These are phyloP conservation scores for Helicostylum pulchrum DNA, from an alignment of 192 early-diverging fungal species.

Conservation along the genomic window DNA sequence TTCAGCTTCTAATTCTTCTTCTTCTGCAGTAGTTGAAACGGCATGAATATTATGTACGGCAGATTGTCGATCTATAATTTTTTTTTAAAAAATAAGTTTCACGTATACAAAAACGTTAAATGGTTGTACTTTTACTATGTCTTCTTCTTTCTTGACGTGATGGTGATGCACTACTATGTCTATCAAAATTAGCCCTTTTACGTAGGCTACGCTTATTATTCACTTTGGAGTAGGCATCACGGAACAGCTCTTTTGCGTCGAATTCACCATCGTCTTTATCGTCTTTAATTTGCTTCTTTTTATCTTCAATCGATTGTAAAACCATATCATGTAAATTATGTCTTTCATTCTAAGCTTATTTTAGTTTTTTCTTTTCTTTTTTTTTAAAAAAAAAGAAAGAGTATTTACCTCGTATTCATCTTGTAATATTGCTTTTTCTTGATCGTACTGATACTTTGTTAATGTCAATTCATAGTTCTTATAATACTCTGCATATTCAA, in stretches of 20 bases:
- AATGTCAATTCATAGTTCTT: slow-evolving; percentile 24
- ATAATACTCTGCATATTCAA: slow-evolving; percentile 26
- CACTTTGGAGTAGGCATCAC: slow-evolving; percentile 20
- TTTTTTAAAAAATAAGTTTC: background rate
- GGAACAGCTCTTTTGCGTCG: slow-evolving; percentile 16
- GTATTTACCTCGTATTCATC: slow-evolving; percentile 29
- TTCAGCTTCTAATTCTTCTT: slow-evolving; percentile 34
- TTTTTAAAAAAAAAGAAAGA: background rate
- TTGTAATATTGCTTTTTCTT: slow-evolving; percentile 20
- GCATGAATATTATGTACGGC: slow-evolving; percentile 31
- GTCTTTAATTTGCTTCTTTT: slow-evolving; percentile 30
- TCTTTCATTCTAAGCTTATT: slow-evolving; percentile 18
- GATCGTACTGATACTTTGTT: slow-evolving; percentile 19
- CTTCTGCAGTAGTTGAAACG: slow-evolving; percentile 21
- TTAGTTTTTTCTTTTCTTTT: background rate
- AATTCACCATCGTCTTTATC: slow-evolving; percentile 29
- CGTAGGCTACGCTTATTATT: slow-evolving; percentile 21
- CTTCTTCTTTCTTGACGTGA: slow-evolving; percentile 24
- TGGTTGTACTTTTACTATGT: slow-evolving; percentile 11
- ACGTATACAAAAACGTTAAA: background rate
- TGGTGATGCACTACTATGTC: slow-evolving; percentile 11
- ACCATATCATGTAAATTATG: slow-evolving; percentile 29
- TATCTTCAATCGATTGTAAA: slow-evolving; percentile 29
- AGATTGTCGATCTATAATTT: slow-evolving; percentile 15
- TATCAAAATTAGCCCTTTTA: slow-evolving; percentile 16